These are phyloP conservation scores for Pochonia chlamydosporia DNA, from an alignment of 2,329 filamentous ascomycete species.

Conservation along the genomic window DNA sequence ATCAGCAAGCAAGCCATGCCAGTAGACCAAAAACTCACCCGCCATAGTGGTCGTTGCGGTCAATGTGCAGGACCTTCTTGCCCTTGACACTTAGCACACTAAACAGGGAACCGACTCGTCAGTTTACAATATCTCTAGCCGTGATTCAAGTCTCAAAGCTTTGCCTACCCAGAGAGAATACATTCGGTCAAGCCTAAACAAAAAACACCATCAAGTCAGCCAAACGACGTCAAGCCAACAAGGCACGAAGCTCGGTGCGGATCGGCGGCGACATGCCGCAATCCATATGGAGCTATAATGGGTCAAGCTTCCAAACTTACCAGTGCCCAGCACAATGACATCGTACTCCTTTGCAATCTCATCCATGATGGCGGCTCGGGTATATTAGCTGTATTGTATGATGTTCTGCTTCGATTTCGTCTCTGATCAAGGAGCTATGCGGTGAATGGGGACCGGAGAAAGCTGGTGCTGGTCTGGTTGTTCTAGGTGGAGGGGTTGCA, in stretches of 20 bases:
- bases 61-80: conserved; percentile 98
- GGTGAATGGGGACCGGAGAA: conserved; percentile 6
- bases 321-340: conserved; percentile 96
- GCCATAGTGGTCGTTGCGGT: conserved; percentile 97
- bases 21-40: conserved; percentile 75
- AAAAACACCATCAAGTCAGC: conserved; percentile 16
- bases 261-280: background rate
- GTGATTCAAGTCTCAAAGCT: background rate
- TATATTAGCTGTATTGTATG: background rate
- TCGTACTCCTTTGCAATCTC: conserved; percentile 98
- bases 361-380: conserved; percentile 61
- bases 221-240: background rate
- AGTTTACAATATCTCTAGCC: background rate
- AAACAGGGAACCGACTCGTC: conserved; percentile 26
- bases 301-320: conserved; percentile 44
- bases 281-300: background rate
- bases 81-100: conserved; percentile 95
- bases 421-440: background rate
- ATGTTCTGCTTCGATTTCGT: background rate
- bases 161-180: conserved; percentile 84
- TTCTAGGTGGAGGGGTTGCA: conserved; percentile 17
- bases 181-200: conserved; percentile 87
- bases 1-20: too few relatives aligned
- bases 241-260: background rate
- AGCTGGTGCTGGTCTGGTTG: conserved; percentile 3